A percentile compares a stretch with the other conserved stretches of the same genome.
Conservation (phyloP, 257 asterid genomes). For the Linaria vulgaris region DNA sequence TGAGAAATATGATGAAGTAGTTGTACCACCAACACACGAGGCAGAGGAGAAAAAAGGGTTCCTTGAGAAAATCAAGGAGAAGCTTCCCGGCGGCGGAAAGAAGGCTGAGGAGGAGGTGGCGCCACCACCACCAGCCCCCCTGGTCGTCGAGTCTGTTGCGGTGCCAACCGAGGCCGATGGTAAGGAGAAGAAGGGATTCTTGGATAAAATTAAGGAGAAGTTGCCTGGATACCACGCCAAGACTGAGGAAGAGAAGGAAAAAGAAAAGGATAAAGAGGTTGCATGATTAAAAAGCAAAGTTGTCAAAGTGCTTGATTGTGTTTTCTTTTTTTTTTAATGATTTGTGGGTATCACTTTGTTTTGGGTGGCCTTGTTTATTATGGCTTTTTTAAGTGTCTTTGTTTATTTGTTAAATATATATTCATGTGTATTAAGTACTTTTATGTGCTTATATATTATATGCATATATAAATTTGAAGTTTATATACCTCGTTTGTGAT, state of each 20-base stretch:
- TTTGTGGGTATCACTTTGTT: neutral
- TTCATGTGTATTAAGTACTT: slow-evolving; percentile 21
- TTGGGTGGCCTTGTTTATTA: slow-evolving; percentile 27
- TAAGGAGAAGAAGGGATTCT: slow-evolving; percentile 70
- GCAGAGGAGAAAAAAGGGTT: slow-evolving; percentile 75
- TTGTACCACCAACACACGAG: slow-evolving; percentile 52
- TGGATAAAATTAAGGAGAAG: slow-evolving; percentile 94
- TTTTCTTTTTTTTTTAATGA: slow-evolving; percentile 21
- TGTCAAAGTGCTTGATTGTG: slow-evolving; percentile 6
- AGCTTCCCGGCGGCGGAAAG: slow-evolving; percentile 75
- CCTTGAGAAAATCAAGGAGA: slow-evolving; percentile 74
- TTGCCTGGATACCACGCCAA: slow-evolving; percentile 77
- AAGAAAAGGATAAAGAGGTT: slow-evolving; percentile 38
- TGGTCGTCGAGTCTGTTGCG: slow-evolving; percentile 23
- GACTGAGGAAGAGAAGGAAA: slow-evolving; percentile 65
- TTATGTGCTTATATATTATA: slow-evolving; percentile 24
- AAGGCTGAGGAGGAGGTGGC: slow-evolving; percentile 61
- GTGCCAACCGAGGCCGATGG: slow-evolving; percentile 33
- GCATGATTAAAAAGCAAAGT: slow-evolving; percentile 29
- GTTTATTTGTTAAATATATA: slow-evolving; percentile 4
- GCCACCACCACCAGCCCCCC: slow-evolving; percentile 32
- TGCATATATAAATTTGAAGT: slow-evolving; percentile 17
- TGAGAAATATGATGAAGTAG: slow-evolving; percentile 53
- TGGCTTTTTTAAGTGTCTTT: neutral
- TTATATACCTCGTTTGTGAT: slow-evolving; percentile 14